These are phyloP conservation scores for Gossypium trilobum DNA, from an alignment of 441 rosid species.

Conservation along the genomic window DNA sequence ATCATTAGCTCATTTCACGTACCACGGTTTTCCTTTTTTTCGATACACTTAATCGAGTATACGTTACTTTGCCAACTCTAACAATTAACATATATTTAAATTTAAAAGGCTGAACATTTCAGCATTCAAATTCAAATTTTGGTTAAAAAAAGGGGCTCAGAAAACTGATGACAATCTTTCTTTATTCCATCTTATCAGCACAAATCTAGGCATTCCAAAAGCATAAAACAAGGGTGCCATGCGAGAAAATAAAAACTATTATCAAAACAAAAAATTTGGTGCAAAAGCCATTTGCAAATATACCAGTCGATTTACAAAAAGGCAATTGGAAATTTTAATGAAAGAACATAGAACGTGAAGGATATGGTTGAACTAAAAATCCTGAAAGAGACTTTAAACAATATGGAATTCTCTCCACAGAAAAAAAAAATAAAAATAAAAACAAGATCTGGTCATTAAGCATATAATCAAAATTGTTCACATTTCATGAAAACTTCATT, in stretches of 20 bases:
- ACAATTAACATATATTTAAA: too few relatives aligned
- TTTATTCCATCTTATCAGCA: neutral
- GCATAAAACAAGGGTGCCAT: neutral
- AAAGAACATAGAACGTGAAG: neutral
- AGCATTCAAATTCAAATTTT: too few relatives aligned
- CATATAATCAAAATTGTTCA: neutral
- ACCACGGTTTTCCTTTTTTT: neutral
- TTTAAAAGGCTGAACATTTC: too few relatives aligned
- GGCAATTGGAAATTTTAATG: neutral
- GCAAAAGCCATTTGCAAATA: neutral
- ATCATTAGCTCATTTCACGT: neutral
- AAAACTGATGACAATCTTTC: neutral
- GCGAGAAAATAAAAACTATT: neutral
- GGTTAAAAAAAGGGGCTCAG: too few relatives aligned
- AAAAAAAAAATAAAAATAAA: neutral
- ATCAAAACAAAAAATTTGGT: neutral
- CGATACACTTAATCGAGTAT: neutral
- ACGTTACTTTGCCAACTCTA: too few relatives aligned
- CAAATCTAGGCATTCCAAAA: neutral
- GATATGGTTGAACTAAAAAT: neutral
- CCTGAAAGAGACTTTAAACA: neutral
- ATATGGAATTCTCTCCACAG: neutral
- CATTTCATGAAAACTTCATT: neutral
- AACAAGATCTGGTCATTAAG: neutral
- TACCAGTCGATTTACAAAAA: neutral